Evolutionary conservation across 371 early-diverging fungal genomes (phyloP).

Genomic region (Mucor saturninus): DNA sequence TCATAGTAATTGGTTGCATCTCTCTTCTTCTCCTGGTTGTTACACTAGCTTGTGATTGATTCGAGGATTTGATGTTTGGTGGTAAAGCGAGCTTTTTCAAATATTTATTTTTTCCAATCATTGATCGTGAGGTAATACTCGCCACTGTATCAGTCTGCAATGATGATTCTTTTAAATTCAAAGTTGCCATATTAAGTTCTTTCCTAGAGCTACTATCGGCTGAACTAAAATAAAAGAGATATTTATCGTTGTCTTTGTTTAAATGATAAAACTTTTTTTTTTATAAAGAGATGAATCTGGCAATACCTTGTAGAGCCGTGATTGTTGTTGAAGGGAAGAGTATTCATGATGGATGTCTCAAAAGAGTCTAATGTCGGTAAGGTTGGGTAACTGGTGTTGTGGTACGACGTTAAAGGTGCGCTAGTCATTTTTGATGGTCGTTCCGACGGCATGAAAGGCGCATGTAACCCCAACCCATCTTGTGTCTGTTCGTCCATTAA

Average conservation of each 20-base stretch:
- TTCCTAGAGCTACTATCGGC: not conserved
- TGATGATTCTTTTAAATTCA: not conserved
- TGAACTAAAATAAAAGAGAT: not conserved
- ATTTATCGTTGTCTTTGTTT: not conserved
- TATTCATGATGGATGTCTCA: constrained; percentile 3
- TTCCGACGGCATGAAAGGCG: not conserved
- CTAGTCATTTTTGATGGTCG: not conserved
- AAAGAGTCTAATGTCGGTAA: constrained; percentile 12
- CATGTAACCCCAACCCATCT: not conserved
- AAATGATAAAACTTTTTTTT: not conserved
- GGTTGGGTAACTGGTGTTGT: not conserved
- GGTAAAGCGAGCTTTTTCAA: not conserved
- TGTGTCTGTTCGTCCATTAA: not conserved
- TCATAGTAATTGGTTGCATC: constrained; percentile 58
- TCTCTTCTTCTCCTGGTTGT: constrained; percentile 28
- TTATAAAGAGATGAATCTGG: not conserved
- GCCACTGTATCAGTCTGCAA: not conserved
- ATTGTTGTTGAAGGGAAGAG: constrained; percentile 2
- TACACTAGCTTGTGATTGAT: too few relatives aligned
- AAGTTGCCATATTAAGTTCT: not conserved
- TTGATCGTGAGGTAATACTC: not conserved
- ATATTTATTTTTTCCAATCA: not conserved
- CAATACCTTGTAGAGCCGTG: not conserved
- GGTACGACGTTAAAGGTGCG: not conserved
- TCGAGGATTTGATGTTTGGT: not conserved